Base-by-base conservation (phyloP, 371 early-diverging fungal genomes). In the Enterocytospora artemiae region DNA sequence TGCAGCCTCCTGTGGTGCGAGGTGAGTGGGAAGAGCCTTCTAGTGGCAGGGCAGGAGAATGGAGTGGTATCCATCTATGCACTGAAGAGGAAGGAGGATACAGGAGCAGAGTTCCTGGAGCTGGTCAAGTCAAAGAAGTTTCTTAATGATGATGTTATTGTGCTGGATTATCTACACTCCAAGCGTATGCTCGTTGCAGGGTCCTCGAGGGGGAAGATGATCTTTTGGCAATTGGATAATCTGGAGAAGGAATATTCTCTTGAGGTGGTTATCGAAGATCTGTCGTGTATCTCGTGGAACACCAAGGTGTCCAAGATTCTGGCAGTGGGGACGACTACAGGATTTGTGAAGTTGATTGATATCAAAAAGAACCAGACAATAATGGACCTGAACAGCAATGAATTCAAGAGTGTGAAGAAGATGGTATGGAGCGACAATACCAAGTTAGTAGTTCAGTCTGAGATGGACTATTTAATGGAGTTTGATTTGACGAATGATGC, bases 1-100 rank as follows among this genome's bases (percentile, higher is more conserved):
- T 78, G 70, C 59, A 71, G 56, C 28, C 28, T 78, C 24, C 48
- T 50, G 33, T 78, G 78, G 78, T 74, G 76, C 39, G 63, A 67
- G 25, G 62, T 58, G 39, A 53, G 39, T 9, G 61, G 53, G 25
- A 37, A 34, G 2, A 33, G 48, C 18, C 62, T 69, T 56, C n/a
- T 75, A n/a, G 78, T 68, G 7, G 60, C 63, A 39, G 78, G 75
- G 14, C 60, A 69, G 14, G 74, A 76, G 20, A 67, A 74, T 48
- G 76, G 74, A 16, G 55, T 59, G 12, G 39, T 75, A n/a, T 61
- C 62, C 1, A 7, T 72, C 2, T 72, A 65, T 57, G 52, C 60
- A 27, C 53, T 69, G 1, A 49, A 55, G n/a, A 49, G 45, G 0
- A 46, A 46, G 2, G 58, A 54, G 24, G 59, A 65, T 25, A n/a